Conservation (phyloP, 768 basidiomycete species). For the Polyporus arcularius region DNA sequence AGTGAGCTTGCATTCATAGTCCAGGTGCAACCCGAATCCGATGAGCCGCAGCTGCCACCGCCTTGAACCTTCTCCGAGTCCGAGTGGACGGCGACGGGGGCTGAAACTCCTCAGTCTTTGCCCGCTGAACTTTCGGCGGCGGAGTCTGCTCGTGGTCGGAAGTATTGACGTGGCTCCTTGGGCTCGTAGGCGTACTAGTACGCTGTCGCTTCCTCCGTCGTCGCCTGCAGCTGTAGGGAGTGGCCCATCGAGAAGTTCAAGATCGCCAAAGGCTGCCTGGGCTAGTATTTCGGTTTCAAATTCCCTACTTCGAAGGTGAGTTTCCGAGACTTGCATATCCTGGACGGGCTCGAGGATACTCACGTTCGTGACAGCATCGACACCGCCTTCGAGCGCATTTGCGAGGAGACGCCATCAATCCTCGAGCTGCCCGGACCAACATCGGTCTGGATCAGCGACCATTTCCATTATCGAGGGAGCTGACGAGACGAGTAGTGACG, state of each 20-base stretch:
- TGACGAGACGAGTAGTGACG: background rate
- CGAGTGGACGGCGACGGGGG: background rate
- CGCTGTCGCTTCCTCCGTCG: background rate
- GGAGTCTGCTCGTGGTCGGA: background rate
- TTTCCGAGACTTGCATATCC: background rate
- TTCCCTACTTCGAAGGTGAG: background rate
- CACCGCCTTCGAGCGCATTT: background rate
- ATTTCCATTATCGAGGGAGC: background rate
- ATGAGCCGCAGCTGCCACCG: background rate
- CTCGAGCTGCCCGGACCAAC: background rate
- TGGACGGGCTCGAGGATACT: background rate
- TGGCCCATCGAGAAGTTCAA: background rate
- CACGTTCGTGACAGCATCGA: background rate
- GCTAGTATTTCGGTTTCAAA: background rate
- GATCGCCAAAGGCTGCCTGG: background rate
- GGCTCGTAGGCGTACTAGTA: constrained; percentile 5
- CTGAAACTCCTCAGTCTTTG: background rate
- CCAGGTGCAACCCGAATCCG: background rate
- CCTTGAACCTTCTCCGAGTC: background rate
- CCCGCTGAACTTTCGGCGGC: background rate
- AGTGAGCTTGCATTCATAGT: background rate
- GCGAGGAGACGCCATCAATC: background rate
- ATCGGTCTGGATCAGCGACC: background rate
- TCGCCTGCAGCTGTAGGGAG: background rate
- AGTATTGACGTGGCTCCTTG: background rate